Evolutionary conservation across 352 stramenopile species (phyloP).

Genomic region (Aphanomyces invadans): DNA sequence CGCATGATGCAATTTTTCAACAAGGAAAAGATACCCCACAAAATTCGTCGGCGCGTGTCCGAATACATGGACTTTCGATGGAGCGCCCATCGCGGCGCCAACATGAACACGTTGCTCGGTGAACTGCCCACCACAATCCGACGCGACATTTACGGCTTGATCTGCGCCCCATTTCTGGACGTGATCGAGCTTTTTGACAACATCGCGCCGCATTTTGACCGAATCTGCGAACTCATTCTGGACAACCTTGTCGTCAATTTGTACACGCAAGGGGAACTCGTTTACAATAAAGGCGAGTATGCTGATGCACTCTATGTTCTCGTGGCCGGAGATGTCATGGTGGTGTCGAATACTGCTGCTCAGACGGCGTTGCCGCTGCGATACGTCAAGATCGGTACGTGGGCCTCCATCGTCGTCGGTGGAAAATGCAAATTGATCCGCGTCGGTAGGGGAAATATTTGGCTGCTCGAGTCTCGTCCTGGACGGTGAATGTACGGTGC

Average conservation of each 20-base stretch:
- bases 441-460: constrained; percentile 34
- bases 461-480: constrained; percentile 31
- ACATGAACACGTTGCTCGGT: constrained; percentile 51
- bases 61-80: constrained; percentile 60
- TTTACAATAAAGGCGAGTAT: constrained; percentile 55
- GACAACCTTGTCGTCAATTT: constrained; percentile 68
- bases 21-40: constrained; percentile 42
- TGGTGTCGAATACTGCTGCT: constrained; percentile 31
- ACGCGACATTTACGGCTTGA: constrained; percentile 38
- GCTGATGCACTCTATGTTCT: constrained; percentile 51
- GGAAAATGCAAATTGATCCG: neutral
- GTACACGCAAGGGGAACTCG: constrained; percentile 50
- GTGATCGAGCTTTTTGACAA: neutral
- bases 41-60: constrained; percentile 43
- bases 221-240: constrained; percentile 61
- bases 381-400: constrained; percentile 36
- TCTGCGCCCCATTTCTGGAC: constrained; percentile 39
- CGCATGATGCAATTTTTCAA: neutral
- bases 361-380: constrained; percentile 36
- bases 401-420: no score
- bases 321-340: constrained; percentile 44
- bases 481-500: constrained; percentile 39
- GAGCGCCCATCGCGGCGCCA: constrained; percentile 49
- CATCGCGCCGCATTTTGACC: constrained; percentile 42
- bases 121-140: constrained; percentile 55